phyloP scores from a whole-genome alignment of 805 yeast genomes.

The Monosporozyma solicola region DNA sequence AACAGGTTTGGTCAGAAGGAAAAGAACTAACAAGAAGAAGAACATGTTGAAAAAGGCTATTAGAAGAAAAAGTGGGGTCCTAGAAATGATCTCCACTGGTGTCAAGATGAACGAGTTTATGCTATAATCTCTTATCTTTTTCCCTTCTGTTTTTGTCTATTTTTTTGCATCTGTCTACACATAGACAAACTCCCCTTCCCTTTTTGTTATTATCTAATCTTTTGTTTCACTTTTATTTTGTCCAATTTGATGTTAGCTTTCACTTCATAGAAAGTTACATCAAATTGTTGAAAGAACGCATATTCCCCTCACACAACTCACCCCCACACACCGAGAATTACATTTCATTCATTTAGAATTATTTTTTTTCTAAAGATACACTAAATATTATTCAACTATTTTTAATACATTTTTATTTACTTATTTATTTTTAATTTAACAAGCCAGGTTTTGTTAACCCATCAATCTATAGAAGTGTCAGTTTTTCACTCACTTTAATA shows the following conservation, averaged over 20 bases:
- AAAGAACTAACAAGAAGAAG: conserved; percentile 5
- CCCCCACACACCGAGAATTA: too few species aligned
- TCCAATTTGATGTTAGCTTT: neutral
- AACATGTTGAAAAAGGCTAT: conserved; percentile 14
- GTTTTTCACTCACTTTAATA: neutral
- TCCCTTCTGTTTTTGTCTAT: neutral
- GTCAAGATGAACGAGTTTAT: conserved; percentile 29
- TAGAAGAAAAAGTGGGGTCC: conserved; percentile 27
- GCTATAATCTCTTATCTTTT: conserved; percentile 11
- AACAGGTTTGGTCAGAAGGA: conserved; percentile 8
- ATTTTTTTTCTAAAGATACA: neutral
- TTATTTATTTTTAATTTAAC: neutral
- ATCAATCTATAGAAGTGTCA: neutral
- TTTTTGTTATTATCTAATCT: neutral
- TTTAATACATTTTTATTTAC: neutral
- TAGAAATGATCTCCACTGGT: conserved; percentile 29
- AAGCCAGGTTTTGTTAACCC: neutral
- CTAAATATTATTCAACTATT: neutral
- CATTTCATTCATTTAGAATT: neutral
- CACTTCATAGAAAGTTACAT: neutral
- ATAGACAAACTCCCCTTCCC: neutral
- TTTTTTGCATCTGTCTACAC: neutral
- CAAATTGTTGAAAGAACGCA: neutral
- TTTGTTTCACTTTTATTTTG: neutral
- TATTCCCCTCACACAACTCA: neutral